phyloP scores from a whole-genome alignment of 2,329 filamentous ascomycete species.

The Bimuria novae-zelandiae region DNA sequence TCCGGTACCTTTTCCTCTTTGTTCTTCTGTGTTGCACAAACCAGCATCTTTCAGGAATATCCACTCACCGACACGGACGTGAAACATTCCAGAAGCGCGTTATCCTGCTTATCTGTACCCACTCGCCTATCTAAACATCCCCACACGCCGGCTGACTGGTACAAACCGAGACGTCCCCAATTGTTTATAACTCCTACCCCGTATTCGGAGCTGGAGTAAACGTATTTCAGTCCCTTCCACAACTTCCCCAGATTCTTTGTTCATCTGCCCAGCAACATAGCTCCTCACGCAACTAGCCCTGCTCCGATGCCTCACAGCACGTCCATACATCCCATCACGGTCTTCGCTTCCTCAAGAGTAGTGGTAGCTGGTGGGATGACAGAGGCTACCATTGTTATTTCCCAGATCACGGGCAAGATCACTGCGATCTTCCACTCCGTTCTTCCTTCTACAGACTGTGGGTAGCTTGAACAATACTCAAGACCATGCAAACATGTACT shows the following conservation, averaged over 20 bases:
- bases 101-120: slow-evolving; percentile 43
- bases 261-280: slow-evolving; percentile 33
- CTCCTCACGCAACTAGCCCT: slow-evolving; percentile 44
- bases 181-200: slow-evolving; percentile 29
- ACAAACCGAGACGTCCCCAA: slow-evolving; percentile 6
- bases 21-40: slow-evolving; percentile 10
- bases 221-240: slow-evolving; percentile 7
- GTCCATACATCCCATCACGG: slow-evolving; percentile 60
- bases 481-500: not conserved
- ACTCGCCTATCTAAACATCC: slow-evolving; percentile 19
- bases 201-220: slow-evolving; percentile 10
- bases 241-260: slow-evolving; percentile 8
- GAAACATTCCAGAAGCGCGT: slow-evolving; percentile 20
- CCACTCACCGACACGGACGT: slow-evolving; percentile 13
- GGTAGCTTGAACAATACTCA: not conserved
- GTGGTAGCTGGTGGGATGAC: slow-evolving; percentile 78
- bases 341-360: slow-evolving; percentile 82
- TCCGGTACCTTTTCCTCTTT: slow-evolving; percentile 11
- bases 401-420: slow-evolving; percentile 81
- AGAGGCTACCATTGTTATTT: slow-evolving; percentile 82
- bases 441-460: slow-evolving; percentile 69
- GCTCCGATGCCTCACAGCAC: slow-evolving; percentile 33
- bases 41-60: slow-evolving; percentile 7
- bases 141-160: not conserved
- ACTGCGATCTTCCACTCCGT: slow-evolving; percentile 73